phyloP scores from a whole-genome alignment of 306 rosid species.

The Vigna unguiculata region DNA sequence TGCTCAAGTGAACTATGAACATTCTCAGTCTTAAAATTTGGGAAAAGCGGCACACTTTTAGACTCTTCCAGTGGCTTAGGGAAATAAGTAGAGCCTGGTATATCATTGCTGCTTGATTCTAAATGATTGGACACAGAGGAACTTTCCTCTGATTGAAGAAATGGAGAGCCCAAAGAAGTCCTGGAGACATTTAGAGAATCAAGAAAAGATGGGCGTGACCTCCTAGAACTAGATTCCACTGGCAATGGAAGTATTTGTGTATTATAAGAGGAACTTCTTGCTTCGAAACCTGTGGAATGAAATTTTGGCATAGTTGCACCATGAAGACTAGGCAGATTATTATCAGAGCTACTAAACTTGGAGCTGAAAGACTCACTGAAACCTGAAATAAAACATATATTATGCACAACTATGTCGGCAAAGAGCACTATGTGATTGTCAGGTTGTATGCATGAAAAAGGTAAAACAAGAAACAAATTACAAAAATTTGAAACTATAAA shows the following conservation, averaged over 20 bases:
- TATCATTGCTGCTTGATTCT: slow-evolving; percentile 53
- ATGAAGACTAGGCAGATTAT: slow-evolving; percentile 51
- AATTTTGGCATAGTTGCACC: slow-evolving; percentile 52
- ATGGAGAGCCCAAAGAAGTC: slow-evolving; percentile 63
- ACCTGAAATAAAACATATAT: slow-evolving; percentile 46
- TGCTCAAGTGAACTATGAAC: slow-evolving; percentile 52
- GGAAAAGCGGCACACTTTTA: slow-evolving; percentile 50
- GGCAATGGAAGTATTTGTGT: slow-evolving; percentile 52
- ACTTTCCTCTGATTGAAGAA: slow-evolving; percentile 54
- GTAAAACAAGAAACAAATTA: slow-evolving; percentile 11
- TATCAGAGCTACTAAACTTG: slow-evolving; percentile 46
- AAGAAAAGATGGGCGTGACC: slow-evolving; percentile 89
- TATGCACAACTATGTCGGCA: slow-evolving; percentile 54
- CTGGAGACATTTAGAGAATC: slow-evolving; percentile 73
- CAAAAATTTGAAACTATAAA: slow-evolving; percentile 21
- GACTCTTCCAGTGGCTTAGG: slow-evolving; percentile 53
- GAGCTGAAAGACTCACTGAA: slow-evolving; percentile 51
- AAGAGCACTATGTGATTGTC: slow-evolving; percentile 33
- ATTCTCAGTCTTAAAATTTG: slow-evolving; percentile 50
- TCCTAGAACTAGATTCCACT: slow-evolving; percentile 67
- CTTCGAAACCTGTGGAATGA: slow-evolving; percentile 57
- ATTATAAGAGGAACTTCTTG: slow-evolving; percentile 56
- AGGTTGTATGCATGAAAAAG: slow-evolving; percentile 37
- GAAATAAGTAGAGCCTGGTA: slow-evolving; percentile 53
- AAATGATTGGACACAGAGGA: slow-evolving; percentile 53